Percentiles rank a stretch among this genome's conserved stretches.
Conservation (phyloP, 2,329 filamentous ascomycete genomes). For the Sclerotinia minor region DNA sequence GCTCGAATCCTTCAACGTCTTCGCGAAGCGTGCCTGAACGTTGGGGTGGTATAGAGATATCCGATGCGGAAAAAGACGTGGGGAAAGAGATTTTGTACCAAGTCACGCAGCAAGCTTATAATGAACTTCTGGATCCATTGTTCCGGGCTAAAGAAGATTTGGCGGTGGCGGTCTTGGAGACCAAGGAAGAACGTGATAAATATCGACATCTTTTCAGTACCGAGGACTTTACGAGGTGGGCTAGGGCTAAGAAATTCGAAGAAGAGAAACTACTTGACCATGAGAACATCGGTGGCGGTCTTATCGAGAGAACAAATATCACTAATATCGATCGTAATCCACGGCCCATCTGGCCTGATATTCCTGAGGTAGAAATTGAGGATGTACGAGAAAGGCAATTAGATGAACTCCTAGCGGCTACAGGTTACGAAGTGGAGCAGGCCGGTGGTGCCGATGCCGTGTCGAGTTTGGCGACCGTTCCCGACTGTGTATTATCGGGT, state of each 20-base stretch:
- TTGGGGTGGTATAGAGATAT: conserved; percentile 77
- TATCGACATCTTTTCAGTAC: conserved; percentile 52
- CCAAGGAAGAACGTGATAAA: conserved; percentile 59
- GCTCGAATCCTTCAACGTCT: conserved; percentile 71
- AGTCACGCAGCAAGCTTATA: conserved; percentile 87
- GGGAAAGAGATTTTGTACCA: conserved; percentile 78
- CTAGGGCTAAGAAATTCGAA: conserved; percentile 29
- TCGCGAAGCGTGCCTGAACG: conserved; percentile 71
- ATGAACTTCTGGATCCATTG: conserved; percentile 83
- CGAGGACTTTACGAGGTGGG: conserved; percentile 44
- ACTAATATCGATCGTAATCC: conserved; percentile 2
- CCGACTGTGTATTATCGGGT: conserved; percentile 7
- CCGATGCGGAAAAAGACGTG: conserved; percentile 76
- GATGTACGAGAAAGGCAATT: conserved; percentile 36
- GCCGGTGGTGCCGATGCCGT: conserved; percentile 31
- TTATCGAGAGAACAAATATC: background rate
- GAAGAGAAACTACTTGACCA: conserved; percentile 4
- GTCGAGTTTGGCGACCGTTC: background rate
- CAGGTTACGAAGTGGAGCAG: conserved; percentile 39
- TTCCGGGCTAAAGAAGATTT: conserved; percentile 81
- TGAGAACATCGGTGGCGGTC: background rate
- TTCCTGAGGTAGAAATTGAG: conserved; percentile 38
- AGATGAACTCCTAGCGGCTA: conserved; percentile 35
- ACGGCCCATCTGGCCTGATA: conserved; percentile 28
- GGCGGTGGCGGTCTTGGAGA: conserved; percentile 66